Evolutionary conservation across 2,329 filamentous ascomycete genomes (phyloP), one percentile per base, ranked within the genome.

Genomic region (Aurifilum marmelostoma): DNA sequence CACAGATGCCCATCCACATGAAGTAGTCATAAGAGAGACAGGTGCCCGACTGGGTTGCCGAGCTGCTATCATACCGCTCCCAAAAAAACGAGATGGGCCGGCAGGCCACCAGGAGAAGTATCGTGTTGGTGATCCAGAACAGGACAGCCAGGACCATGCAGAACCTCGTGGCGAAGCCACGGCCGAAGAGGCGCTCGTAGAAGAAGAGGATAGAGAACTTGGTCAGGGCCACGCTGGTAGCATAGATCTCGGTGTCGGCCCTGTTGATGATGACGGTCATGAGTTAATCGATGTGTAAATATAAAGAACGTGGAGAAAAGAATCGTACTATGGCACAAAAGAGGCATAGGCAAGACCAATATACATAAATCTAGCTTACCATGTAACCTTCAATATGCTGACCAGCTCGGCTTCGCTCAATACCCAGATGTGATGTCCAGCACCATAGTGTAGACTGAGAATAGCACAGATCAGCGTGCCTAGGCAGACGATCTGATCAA

Each of bases 171-270:
- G 37, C n/a, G 18, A 29, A 43, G 50, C 37, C 34, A 34, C 43
- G 39, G 39, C 34, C 29, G 18, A 59, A 59, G 27, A 65, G 34
- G 14, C 63, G 32, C 14, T 41, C 24, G 24, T 65, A 58, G 47
- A 58, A 65, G 50, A 65, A 34, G 29, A 59, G 63, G 52, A 65
- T 59, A 4, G 63, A 65, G 4, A 65, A 24, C 34, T 65, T 65
- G 32, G 63, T 59, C 24, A 43, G 4, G 6, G 63, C 41, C 12
- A 56, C 50, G 50, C 39, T 9, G 34, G 34, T 43, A 16, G 63
- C 63, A 39, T 56, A 65, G 16, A 65, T 41, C 21, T 50, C n/a
- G 27, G n/a, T 41, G 29, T 58, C 54, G 32, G 63, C 63, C 58
- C 58, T 39, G 58, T 60, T 24, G 58, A n/a, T 27, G 56, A 8